These are phyloP conservation scores for Fusarium tjaetaba DNA, from an alignment of 2,329 filamentous ascomycete species.

Conservation along the genomic window DNA sequence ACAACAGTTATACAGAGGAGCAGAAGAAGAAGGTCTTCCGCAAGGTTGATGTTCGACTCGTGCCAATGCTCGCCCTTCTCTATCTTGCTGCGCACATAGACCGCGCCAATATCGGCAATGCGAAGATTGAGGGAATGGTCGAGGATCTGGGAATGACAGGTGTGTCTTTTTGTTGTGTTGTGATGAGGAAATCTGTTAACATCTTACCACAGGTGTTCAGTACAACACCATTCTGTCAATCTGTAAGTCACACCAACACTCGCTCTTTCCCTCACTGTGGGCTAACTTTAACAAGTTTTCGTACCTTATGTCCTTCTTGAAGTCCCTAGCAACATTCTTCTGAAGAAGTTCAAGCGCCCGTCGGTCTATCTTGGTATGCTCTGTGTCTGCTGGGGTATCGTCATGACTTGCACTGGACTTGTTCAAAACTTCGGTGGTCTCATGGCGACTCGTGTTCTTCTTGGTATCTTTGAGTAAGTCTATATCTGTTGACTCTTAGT, in stretches of 20 bases:
- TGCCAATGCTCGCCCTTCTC: conserved; percentile 63
- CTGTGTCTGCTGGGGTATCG: conserved; percentile 66
- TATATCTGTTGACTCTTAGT: too few relatives aligned
- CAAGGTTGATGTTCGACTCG: conserved; percentile 48
- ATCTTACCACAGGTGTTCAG: conserved; percentile 55
- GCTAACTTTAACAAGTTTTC: conserved; percentile 20
- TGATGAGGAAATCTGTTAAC: not conserved
- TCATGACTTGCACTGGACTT: conserved; percentile 72
- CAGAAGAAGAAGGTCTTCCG: conserved; percentile 38
- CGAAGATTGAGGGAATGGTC: conserved; percentile 57
- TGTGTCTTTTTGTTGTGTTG: conserved; percentile 31
- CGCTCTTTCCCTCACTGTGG: not conserved
- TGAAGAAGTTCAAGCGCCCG: conserved; percentile 41
- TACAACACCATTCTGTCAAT: conserved; percentile 67
- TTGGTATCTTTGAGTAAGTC: conserved; percentile 69
- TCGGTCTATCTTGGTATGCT: conserved; percentile 38
- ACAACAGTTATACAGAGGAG: conserved; percentile 33
- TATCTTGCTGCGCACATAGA: too few relatives aligned
- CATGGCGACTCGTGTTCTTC: conserved; percentile 70
- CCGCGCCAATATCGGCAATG: conserved; percentile 61
- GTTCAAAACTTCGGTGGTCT: conserved; percentile 67
- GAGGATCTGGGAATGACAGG: conserved; percentile 59
- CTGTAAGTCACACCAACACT: conserved; percentile 67
- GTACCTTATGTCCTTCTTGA: conserved; percentile 39
- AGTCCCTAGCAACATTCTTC: conserved; percentile 43